Percentiles rank a stretch among this genome's conserved stretches.
phyloP scores from a whole-genome alignment of 2,329 filamentous ascomycete species.

The Herpotrichia juniperi region DNA sequence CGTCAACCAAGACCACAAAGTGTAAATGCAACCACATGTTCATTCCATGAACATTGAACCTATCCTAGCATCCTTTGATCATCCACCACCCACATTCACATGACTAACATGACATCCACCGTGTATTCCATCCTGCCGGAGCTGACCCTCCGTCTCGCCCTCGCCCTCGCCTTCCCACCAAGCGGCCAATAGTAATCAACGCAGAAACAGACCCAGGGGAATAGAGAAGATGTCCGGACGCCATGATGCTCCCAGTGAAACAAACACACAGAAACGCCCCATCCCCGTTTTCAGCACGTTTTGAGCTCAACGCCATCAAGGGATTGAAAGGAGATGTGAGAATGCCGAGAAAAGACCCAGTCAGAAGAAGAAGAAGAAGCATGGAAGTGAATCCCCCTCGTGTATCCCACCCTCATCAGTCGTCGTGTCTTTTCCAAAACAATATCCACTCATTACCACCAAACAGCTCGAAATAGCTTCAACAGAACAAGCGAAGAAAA shows the following conservation, averaged over 20 bases:
- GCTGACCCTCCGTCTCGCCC: no score
- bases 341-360: neutral
- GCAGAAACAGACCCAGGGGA: constrained; percentile 3
- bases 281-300: neutral
- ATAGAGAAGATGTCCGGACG: neutral
- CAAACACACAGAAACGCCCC: neutral
- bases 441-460: neutral
- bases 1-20: no score
- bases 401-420: neutral
- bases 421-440: neutral
- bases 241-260: constrained; percentile 3
- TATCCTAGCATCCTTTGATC: neutral
- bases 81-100: neutral
- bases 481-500: neutral
- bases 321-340: neutral
- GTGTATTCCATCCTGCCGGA: neutral
- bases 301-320: constrained; percentile 1
- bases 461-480: neutral
- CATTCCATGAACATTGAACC: neutral
- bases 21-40: neutral
- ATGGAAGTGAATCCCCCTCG: neutral
- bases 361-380: neutral
- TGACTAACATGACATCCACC: neutral
- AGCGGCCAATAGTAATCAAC: neutral
- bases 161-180: neutral